These are phyloP conservation scores for Actinomucor elegans DNA, from an alignment of 371 early-diverging fungal genomes.

Conservation along the genomic window DNA sequence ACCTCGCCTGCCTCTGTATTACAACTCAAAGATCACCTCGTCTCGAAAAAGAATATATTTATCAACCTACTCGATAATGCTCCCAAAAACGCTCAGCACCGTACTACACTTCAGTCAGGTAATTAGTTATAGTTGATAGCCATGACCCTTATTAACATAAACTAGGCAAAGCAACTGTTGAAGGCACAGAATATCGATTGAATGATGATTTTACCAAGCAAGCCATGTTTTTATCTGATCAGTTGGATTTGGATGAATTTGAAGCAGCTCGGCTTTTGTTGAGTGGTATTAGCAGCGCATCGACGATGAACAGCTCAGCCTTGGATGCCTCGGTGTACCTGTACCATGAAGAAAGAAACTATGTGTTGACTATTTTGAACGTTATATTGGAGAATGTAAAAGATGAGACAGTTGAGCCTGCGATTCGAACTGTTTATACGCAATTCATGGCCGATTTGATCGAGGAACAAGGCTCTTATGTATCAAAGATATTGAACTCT, in stretches of 20 bases:
- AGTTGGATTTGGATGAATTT: conserved; percentile 74
- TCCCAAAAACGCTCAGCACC: conserved; percentile 40
- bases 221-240: conserved; percentile 68
- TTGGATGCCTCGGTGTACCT: conserved; percentile 70
- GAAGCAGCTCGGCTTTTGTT: conserved; percentile 66
- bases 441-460: conserved; percentile 28
- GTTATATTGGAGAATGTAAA: conserved; percentile 60
- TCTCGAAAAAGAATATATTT: conserved; percentile 2
- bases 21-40: conserved; percentile 7
- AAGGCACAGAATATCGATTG: conserved; percentile 49
- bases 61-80: conserved; percentile 33
- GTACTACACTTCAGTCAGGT: conserved; percentile 47
- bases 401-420: conserved; percentile 41
- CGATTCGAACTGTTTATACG: conserved; percentile 44
- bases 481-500: not conserved
- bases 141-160: not conserved
- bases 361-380: conserved; percentile 60
- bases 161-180: conserved; percentile 40
- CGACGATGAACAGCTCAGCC: conserved; percentile 51
- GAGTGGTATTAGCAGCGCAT: conserved; percentile 43
- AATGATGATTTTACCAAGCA: conserved; percentile 66
- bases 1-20: not conserved
- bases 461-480: not conserved
- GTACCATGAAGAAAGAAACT: conserved; percentile 72
- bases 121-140: not conserved